phyloP scores from a whole-genome alignment of 306 rosid genomes.

The Vachellia pachyceras region DNA sequence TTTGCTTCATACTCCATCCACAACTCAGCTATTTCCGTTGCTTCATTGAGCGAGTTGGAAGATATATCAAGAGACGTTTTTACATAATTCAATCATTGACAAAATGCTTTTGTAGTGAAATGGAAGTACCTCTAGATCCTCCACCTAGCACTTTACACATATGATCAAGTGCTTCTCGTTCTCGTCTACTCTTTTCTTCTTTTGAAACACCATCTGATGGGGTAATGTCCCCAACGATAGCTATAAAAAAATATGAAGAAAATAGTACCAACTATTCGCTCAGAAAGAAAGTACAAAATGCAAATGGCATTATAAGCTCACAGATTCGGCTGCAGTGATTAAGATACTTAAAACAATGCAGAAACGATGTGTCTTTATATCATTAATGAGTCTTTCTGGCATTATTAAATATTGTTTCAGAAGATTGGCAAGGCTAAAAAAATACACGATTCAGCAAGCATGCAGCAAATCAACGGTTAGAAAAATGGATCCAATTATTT shows the following conservation, averaged over 20 bases:
- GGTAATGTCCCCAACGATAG: slow-evolving; percentile 94
- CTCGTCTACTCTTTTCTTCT: slow-evolving; percentile 74
- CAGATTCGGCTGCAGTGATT: slow-evolving; percentile 7
- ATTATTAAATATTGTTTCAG: not conserved
- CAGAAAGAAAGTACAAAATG: not conserved
- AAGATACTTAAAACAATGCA: slow-evolving; percentile 7
- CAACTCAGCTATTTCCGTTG: slow-evolving; percentile 75
- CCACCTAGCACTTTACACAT: slow-evolving; percentile 96
- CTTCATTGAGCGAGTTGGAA: slow-evolving; percentile 48
- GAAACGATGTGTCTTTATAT: not conserved
- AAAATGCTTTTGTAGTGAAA: slow-evolving; percentile 25
- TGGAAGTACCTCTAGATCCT: slow-evolving; percentile 69
- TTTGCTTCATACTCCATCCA: slow-evolving; percentile 89
- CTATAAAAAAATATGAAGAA: slow-evolving; percentile 44
- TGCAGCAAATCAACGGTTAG: slow-evolving; percentile 6
- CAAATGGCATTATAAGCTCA: not conserved
- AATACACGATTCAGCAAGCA: not conserved
- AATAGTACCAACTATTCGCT: slow-evolving; percentile 10
- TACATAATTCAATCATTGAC: slow-evolving; percentile 12
- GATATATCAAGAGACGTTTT: slow-evolving; percentile 30
- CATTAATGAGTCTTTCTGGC: too few species aligned
- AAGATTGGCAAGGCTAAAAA: not conserved
- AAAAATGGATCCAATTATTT: not conserved
- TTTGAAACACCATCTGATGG: slow-evolving; percentile 85
- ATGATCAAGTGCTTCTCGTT: slow-evolving; percentile 78